Base-by-base conservation (phyloP, 2,329 filamentous ascomycete genomes). In the Elsinoe arachidis region DNA sequence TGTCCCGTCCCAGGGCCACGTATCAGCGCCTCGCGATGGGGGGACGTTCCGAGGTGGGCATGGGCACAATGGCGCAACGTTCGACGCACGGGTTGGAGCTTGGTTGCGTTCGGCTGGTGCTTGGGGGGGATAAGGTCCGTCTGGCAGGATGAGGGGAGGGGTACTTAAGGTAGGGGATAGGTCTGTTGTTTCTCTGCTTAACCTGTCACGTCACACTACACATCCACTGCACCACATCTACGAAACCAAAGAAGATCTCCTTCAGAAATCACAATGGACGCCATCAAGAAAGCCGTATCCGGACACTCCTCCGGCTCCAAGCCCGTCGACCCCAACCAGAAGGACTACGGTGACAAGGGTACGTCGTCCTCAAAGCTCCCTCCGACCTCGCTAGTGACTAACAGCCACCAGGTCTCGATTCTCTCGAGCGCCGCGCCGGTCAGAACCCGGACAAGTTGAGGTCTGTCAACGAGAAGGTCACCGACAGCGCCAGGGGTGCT, bases 401-500 rank as follows among this genome's bases (percentile, higher is more conserved):
- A 54, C 33, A 49, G 10, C 19, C 14, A 30, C 26, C 46, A 57
- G 62, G 59, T n/a, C 26, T 62, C 34, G 61, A 63, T 46, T 37
- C 59, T 37, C 35, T 60, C 30, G 60, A 63, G 59, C 53, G 57
- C 55, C 59, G 59, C 53, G 37, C 53, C 23, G 62, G 62, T 19
- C 55, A 61, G 58, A 63, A 68, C 55, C 61, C 66, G 19, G 58
- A 43, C 47, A 66, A 67, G 61, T 61, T 64, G 46, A 58, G 66
- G 37, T 57, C 56, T 14, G 62, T 62, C 46, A 69, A 69, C 61
- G 67, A 69, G 63, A 69, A 68, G 64, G 61, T 69, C 57, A 67
- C 66, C 56, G 67, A 69, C 52, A 67, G 64, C 57, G 60, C 63
- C 14, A 62, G 67, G 37, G 61, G 58, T 21, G 63, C 64, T 47